These are phyloP conservation scores for Colletotrichum costaricense DNA, from an alignment of 2,329 filamentous ascomycete species.

Conservation along the genomic window DNA sequence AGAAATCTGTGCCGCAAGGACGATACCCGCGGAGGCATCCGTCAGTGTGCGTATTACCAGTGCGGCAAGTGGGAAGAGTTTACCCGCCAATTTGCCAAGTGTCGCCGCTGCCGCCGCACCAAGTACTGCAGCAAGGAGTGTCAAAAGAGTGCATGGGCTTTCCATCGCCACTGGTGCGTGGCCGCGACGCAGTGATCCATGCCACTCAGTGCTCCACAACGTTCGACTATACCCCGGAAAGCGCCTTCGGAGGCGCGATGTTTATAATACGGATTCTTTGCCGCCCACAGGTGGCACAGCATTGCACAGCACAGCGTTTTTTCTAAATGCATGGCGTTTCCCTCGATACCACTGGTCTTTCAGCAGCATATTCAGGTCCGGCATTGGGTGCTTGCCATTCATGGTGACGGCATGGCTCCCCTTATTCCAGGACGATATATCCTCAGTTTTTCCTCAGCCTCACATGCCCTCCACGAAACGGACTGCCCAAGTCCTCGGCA, in stretches of 20 bases:
- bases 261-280: constrained; percentile 35
- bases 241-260: constrained; percentile 24
- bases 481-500: neutral
- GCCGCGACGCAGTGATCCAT: constrained; percentile 68
- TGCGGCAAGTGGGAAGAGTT: constrained; percentile 99
- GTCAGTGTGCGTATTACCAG: constrained; percentile 97
- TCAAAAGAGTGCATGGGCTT: constrained; percentile 98
- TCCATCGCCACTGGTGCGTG: constrained; percentile 97
- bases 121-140: constrained; percentile 99
- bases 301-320: constrained; percentile 55
- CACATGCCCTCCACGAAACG: neutral
- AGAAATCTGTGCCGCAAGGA: constrained; percentile 98
- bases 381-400: constrained; percentile 35
- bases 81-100: constrained; percentile 97
- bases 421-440: constrained; percentile 19
- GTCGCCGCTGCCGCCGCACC: constrained; percentile 91
- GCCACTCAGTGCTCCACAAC: constrained; percentile 31
- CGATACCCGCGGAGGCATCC: constrained; percentile 91
- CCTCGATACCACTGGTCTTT: constrained; percentile 55
- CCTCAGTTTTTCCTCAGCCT: constrained; percentile 1
- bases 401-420: constrained; percentile 25
- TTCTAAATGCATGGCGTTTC: constrained; percentile 54
- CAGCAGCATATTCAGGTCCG: constrained; percentile 34
- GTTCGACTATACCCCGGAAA: constrained; percentile 23
- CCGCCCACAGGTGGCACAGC: constrained; percentile 45